Conservation (phyloP, 2,329 filamentous ascomycete species). For the Escovopsis sp. region DNA sequence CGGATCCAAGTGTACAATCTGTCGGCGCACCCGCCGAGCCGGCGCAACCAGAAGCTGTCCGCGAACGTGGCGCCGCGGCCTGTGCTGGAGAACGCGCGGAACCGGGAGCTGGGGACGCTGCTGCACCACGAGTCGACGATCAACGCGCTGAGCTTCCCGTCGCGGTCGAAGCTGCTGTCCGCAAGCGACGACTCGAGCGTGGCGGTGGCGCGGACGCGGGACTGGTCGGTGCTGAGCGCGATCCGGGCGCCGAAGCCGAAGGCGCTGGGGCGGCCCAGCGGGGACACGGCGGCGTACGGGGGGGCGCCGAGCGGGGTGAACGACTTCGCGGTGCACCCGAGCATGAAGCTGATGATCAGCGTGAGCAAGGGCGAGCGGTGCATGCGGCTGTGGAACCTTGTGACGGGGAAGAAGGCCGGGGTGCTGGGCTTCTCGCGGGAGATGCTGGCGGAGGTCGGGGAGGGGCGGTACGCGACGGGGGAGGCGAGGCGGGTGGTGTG, state of each 20-base stretch:
- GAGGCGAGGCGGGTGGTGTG: slow-evolving; percentile 75
- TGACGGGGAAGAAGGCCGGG: slow-evolving; percentile 89
- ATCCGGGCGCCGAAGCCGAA: slow-evolving; percentile 85
- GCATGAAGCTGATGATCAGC: slow-evolving; percentile 90
- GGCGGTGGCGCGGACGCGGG: slow-evolving; percentile 69
- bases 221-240: slow-evolving; percentile 75
- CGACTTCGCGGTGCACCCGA: slow-evolving; percentile 88
- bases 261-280: slow-evolving; percentile 62
- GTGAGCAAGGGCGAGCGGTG: slow-evolving; percentile 79
- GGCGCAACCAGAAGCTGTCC: slow-evolving; percentile 41
- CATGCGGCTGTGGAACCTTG: slow-evolving; percentile 91
- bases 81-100: slow-evolving; percentile 70
- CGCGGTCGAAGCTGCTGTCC: slow-evolving; percentile 75
- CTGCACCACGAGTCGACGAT: slow-evolving; percentile 76
- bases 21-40: slow-evolving; percentile 49
- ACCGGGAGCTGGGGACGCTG: slow-evolving; percentile 74
- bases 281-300: slow-evolving; percentile 74
- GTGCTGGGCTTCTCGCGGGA: slow-evolving; percentile 71
- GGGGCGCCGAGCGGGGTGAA: slow-evolving; percentile 79
- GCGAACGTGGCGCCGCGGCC: slow-evolving; percentile 55
- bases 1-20: slow-evolving; percentile 89
- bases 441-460: slow-evolving; percentile 58
- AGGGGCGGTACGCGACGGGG: slow-evolving; percentile 60
- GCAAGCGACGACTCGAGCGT: slow-evolving; percentile 83
- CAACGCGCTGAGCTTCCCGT: slow-evolving; percentile 67